A percentile compares a stretch with the other conserved stretches of the same genome.
Evolutionary conservation across 75 land plant species (phyloP).

Genomic region (Pinus albicaulis): DNA sequence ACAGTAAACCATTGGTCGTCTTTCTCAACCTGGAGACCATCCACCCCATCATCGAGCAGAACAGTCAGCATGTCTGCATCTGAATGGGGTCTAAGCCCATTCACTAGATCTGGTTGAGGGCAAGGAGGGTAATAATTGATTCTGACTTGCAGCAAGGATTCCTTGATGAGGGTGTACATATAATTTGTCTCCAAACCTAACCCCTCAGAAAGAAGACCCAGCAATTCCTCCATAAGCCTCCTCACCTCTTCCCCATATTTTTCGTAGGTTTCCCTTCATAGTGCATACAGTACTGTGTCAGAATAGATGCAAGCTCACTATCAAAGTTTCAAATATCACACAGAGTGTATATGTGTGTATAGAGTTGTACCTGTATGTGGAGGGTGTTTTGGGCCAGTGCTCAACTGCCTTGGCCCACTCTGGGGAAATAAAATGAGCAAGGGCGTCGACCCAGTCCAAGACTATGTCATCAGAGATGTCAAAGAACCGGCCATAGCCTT

Average conservation of each 20-base stretch:
- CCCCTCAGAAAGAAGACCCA: not conserved
- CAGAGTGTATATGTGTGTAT: too few species aligned
- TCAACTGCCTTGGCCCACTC: not conserved
- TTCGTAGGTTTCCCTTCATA: slow-evolving; percentile 2
- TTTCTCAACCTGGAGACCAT: slow-evolving; percentile 46
- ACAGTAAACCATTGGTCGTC: slow-evolving; percentile 31
- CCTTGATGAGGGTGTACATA: not conserved
- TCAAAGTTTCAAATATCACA: not conserved
- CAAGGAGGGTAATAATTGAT: slow-evolving; percentile 48
- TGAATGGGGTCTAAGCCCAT: slow-evolving; percentile 40
- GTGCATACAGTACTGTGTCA: not conserved
- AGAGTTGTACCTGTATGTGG: slow-evolving; percentile 3
- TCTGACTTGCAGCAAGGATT: not conserved
- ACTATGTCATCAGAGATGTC: slow-evolving; percentile 2
- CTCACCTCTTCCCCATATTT: not conserved
- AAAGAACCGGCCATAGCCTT: slow-evolving; percentile 7
- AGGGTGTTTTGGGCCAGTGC: slow-evolving; percentile 8
- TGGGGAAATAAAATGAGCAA: slow-evolving; percentile 10
- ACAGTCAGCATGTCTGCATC: slow-evolving; percentile 46
- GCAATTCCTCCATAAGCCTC: not conserved
- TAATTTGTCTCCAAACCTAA: not conserved
- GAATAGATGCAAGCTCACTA: not conserved
- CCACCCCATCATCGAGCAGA: slow-evolving; percentile 45
- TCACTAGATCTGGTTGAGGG: slow-evolving; percentile 41
- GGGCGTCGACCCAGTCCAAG: slow-evolving; percentile 12